Evolutionary conservation across 2,329 filamentous ascomycete species (phyloP).

Genomic region (Ophiostoma angusticollis): DNA sequence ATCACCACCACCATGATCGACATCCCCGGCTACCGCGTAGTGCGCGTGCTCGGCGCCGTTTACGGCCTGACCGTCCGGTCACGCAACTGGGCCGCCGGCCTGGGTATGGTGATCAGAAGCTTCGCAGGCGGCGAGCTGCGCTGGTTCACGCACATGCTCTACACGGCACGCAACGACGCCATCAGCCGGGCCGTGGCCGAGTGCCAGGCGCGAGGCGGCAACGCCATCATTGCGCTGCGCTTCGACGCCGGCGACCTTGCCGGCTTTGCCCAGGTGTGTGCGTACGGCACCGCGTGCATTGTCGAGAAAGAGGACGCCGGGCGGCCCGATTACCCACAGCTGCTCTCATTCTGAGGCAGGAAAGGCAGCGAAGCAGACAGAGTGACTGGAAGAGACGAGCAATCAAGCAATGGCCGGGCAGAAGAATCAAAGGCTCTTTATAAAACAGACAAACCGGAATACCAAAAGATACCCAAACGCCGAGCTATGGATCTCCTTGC

Average conservation of each 20-base stretch:
- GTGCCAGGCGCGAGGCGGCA: slow-evolving; percentile 43
- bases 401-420: too few species aligned
- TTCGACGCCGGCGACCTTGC: slow-evolving; percentile 44
- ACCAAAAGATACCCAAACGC: not conserved
- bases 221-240: slow-evolving; percentile 45
- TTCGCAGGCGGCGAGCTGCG: slow-evolving; percentile 45
- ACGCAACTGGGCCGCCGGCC: slow-evolving; percentile 43
- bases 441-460: not conserved
- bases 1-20: slow-evolving; percentile 53
- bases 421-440: too few species aligned
- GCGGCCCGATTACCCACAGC: slow-evolving; percentile 18
- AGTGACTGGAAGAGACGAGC: not conserved
- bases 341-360: slow-evolving; percentile 9
- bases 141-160: slow-evolving; percentile 47
- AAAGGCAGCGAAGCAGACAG: not conserved
- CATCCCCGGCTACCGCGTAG: slow-evolving; percentile 46
- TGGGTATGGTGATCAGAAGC: slow-evolving; percentile 44
- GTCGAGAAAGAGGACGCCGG: slow-evolving; percentile 39
- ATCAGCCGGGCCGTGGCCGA: slow-evolving; percentile 42
- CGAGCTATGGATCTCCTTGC: too few species aligned
- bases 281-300: slow-evolving; percentile 46
- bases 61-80: slow-evolving; percentile 28
- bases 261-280: slow-evolving; percentile 44
- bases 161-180: slow-evolving; percentile 46
- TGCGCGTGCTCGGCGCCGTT: slow-evolving; percentile 43